Base-by-base conservation (phyloP, 345 rosid species). In the Aurinia saxatilis region DNA sequence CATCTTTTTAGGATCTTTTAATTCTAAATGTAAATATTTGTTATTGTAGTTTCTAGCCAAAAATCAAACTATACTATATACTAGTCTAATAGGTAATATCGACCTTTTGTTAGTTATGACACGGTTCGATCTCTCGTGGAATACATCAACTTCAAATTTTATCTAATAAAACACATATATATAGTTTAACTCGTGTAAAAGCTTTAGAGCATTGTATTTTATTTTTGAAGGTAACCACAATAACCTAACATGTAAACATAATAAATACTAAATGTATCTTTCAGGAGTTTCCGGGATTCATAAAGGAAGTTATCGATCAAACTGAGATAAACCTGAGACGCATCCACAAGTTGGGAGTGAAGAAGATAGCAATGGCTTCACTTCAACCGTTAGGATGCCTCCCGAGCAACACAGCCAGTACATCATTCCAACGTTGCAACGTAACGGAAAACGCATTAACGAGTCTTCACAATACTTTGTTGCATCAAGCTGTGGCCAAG, bases 381-480 rank as follows among this genome's bases (percentile, higher is more conserved):
- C 56, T 92, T 13, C 82, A 70, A 17, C 98, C 98, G 7, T 53
- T 85, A 31, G 96, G 98, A 1, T 92, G 98, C 67, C 86, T 89
- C 41, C 98, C 98, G 17, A 16, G 0, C 0, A 48, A 19, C 50
- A 80, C 96, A 1, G 1, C 2, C 5, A 10, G 10, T 1, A 38
- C 48, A 27, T 70, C 84, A 4, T 89, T 73, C 68, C 63, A 53
- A 35, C 73, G 58, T 31, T 89, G 96, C 82, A 75, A 78, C 36
- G 78, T 8, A 21, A 49, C 72, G 2, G 25, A 59, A 1, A 83
- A 85, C 66, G 11, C 11, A 3, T 73, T 79, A 0, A 75, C 64
- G 2, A 10, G 13, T 8, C 57, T 79, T 68, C 98, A 89, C 80
- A 85, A 86, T 67, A 41, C 1, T 27, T 63, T 79, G 34, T 31